Percentiles rank a stretch among this genome's conserved stretches.
Evolutionary conservation across 2,329 filamentous ascomycete species (phyloP).

Genomic region (Microdochium trichocladiopsis): DNA sequence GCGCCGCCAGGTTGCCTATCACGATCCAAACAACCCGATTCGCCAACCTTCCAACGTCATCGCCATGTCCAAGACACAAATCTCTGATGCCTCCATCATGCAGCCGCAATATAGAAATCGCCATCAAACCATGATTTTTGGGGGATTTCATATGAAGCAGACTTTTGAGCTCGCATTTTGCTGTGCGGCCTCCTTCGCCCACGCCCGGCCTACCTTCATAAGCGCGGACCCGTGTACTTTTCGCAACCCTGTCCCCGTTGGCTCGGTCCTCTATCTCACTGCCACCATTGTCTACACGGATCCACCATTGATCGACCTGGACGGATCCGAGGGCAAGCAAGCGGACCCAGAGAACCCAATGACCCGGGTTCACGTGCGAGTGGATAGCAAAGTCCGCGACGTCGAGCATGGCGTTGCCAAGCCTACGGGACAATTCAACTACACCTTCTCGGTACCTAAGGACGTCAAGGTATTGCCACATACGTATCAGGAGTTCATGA

Average conservation of each 20-base stretch:
- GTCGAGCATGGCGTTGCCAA: slow-evolving; percentile 55
- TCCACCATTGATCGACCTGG: slow-evolving; percentile 36
- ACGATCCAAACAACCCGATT: slow-evolving; percentile 26
- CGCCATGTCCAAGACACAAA: slow-evolving; percentile 54
- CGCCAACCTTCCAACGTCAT: slow-evolving; percentile 33
- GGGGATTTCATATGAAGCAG: slow-evolving; percentile 66
- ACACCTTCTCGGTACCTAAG: slow-evolving; percentile 43
- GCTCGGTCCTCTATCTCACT: slow-evolving; percentile 67
- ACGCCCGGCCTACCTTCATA: slow-evolving; percentile 63
- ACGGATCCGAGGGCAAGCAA: slow-evolving; percentile 36
- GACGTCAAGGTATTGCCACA: slow-evolving; percentile 27
- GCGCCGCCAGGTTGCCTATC: slow-evolving; percentile 59
- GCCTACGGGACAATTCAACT: slow-evolving; percentile 69
- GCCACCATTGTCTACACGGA: slow-evolving; percentile 68
- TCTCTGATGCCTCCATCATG: slow-evolving; percentile 61
- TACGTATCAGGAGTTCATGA: slow-evolving; percentile 34
- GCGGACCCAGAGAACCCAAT: slow-evolving; percentile 15
- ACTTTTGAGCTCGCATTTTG: slow-evolving; percentile 73
- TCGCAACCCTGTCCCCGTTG: slow-evolving; percentile 68
- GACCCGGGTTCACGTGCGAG: slow-evolving; percentile 58
- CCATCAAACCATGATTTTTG: slow-evolving; percentile 74
- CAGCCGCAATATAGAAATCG: slow-evolving; percentile 49
- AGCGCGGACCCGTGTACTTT: slow-evolving; percentile 69
- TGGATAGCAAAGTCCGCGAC: slow-evolving; percentile 65
- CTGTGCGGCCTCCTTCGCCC: slow-evolving; percentile 64